Percentiles rank a stretch among this genome's conserved stretches.
phyloP scores from a whole-genome alignment of 441 rosid species.

The Adansonia grandidieri region DNA sequence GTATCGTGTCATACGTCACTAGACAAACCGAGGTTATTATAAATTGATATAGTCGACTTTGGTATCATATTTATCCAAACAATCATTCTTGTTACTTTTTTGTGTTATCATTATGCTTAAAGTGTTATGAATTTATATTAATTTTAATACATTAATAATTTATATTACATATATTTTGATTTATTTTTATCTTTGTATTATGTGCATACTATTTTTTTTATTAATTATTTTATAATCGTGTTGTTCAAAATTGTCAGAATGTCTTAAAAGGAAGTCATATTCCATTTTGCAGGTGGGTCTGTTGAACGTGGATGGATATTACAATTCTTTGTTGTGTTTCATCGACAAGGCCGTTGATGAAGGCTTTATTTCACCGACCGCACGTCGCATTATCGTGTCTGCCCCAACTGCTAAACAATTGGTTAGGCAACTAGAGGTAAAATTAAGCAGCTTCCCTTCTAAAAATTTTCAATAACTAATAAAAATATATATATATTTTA shows the following conservation, averaged over 20 bases:
- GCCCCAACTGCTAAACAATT: constrained; percentile 77
- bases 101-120: no score
- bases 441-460: neutral
- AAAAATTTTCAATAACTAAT: neutral
- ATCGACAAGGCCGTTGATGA: constrained; percentile 94
- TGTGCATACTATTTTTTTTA: no score
- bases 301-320: constrained; percentile 89
- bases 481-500: neutral
- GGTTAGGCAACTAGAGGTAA: constrained; percentile 71
- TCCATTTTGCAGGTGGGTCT: constrained; percentile 76
- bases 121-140: no score
- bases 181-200: no score
- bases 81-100: no score
- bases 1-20: constrained; percentile 4
- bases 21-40: neutral
- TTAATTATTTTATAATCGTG: neutral
- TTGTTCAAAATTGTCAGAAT: neutral
- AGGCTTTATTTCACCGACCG: constrained; percentile 79
- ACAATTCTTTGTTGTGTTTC: constrained; percentile 78
- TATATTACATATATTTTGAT: no score
- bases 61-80: constrained; percentile 1
- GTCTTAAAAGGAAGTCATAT: constrained; percentile 4
- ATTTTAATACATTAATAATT: no score
- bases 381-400: constrained; percentile 88
- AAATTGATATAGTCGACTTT: constrained; percentile 1